Conservation (phyloP, 2,329 filamentous ascomycete genomes). For the Alternaria triticimaculans region DNA sequence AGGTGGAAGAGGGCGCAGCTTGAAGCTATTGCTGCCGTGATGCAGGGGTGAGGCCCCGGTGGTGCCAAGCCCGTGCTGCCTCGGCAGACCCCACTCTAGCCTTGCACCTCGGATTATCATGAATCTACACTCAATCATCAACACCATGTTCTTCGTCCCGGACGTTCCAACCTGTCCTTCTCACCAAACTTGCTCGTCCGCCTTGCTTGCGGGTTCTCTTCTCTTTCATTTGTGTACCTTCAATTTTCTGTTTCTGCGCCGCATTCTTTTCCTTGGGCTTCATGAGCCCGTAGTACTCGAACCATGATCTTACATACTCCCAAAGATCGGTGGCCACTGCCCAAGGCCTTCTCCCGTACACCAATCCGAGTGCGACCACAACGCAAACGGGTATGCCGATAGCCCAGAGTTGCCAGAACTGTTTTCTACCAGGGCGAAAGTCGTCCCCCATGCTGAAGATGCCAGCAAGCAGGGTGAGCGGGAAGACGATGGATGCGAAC, state of each 20-base stretch:
- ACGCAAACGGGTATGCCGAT: constrained; percentile 19
- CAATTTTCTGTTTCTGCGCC: background rate
- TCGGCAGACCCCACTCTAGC: background rate
- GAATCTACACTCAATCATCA: background rate
- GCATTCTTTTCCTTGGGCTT: background rate
- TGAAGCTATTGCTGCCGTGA: constrained; percentile 12
- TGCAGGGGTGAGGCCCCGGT: background rate
- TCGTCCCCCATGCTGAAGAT: constrained; percentile 15
- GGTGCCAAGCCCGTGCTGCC: background rate
- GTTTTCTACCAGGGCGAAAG: constrained; percentile 17
- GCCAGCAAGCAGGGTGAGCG: constrained; percentile 21
- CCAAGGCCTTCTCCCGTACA: constrained; percentile 3
- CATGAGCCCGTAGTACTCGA: background rate
- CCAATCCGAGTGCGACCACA: background rate
- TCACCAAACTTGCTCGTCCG: background rate
- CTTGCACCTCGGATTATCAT: background rate
- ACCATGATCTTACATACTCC: background rate
- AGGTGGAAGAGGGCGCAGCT: constrained; percentile 27
- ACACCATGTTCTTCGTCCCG: background rate
- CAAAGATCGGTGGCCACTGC: background rate
- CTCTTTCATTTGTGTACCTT: no score
- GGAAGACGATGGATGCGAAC: background rate
- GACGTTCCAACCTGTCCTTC: background rate
- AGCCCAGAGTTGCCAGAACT: constrained; percentile 33
- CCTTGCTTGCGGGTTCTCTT: no score